Conservation (phyloP, 208 protist species). For the Crithidia expoeki region DNA sequence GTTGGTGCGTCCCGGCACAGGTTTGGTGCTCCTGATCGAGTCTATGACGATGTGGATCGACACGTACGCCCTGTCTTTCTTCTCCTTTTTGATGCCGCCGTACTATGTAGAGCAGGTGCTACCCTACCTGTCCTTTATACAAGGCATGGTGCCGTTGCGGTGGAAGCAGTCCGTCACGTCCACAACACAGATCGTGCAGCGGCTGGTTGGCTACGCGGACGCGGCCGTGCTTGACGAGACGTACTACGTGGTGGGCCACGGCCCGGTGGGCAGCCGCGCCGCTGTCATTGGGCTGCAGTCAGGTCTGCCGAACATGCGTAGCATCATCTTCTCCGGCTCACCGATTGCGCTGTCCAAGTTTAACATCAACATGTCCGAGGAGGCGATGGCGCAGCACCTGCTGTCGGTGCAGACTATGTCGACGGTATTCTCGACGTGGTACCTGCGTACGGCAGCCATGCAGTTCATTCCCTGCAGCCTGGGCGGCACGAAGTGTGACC, state of each 20-base stretch:
- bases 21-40: conserved; percentile 47
- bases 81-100: conserved; percentile 58
- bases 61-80: conserved; percentile 46
- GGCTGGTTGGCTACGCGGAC: not conserved
- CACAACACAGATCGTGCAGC: not conserved
- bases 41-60: conserved; percentile 67
- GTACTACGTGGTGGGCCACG: conserved; percentile 41
- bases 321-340: conserved; percentile 41
- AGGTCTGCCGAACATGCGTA: conserved; percentile 13
- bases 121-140: conserved; percentile 46
- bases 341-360: conserved; percentile 24
- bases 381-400: conserved; percentile 21
- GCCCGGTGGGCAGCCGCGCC: conserved; percentile 24
- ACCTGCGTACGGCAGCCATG: conserved; percentile 33
- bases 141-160: conserved; percentile 42
- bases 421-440: conserved; percentile 39
- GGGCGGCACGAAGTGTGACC: conserved; percentile 35
- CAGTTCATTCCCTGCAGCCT: conserved; percentile 51
- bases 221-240: conserved; percentile 9
- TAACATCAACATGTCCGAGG: not conserved
- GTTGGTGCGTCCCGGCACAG: conserved; percentile 35
- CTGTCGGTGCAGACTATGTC: conserved; percentile 39
- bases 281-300: conserved; percentile 32
- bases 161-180: conserved; percentile 37
- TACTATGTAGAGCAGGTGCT: conserved; percentile 37